phyloP scores from a whole-genome alignment of 768 basidiomycete genomes.

The Tephrocybe sp. region DNA sequence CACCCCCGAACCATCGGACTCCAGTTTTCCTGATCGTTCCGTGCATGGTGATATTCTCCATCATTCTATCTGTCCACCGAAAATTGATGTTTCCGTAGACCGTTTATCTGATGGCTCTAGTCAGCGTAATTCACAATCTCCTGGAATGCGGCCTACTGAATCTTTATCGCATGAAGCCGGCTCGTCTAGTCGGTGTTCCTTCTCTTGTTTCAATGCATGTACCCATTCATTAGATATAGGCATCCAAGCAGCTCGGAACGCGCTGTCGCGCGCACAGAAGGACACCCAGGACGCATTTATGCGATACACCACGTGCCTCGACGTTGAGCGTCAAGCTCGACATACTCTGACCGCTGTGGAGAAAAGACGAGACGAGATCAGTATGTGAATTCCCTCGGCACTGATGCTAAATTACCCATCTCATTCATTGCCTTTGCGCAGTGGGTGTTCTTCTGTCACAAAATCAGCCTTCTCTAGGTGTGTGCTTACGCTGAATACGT shows the following conservation, averaged over 20 bases:
- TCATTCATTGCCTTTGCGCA: conserved; percentile 23
- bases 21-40: conserved; percentile 33
- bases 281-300: conserved; percentile 72
- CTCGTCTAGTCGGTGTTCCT: conserved; percentile 49
- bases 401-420: conserved; percentile 7
- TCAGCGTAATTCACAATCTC: conserved; percentile 47
- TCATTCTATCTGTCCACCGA: background rate
- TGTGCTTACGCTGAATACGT: conserved; percentile 10
- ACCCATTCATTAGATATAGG: conserved; percentile 46
- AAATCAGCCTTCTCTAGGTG: conserved; percentile 38
- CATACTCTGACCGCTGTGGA: conserved; percentile 63
- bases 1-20: conserved; percentile 48
- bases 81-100: conserved; percentile 22
- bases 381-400: conserved; percentile 27
- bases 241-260: conserved; percentile 57
- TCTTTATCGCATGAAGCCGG: conserved; percentile 56
- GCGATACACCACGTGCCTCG: conserved; percentile 65
- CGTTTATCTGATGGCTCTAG: conserved; percentile 36
- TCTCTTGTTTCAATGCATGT: conserved; percentile 10
- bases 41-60: conserved; percentile 24
- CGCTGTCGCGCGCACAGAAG: conserved; percentile 62
- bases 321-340: conserved; percentile 64
- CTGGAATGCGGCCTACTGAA: conserved; percentile 47
- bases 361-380: conserved; percentile 67
- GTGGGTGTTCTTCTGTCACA: conserved; percentile 46